A percentile compares a stretch with the other conserved stretches of the same genome.
These are phyloP conservation scores for Yarrowia galli DNA, from an alignment of 1,139 yeast genomes.

Conservation along the genomic window DNA sequence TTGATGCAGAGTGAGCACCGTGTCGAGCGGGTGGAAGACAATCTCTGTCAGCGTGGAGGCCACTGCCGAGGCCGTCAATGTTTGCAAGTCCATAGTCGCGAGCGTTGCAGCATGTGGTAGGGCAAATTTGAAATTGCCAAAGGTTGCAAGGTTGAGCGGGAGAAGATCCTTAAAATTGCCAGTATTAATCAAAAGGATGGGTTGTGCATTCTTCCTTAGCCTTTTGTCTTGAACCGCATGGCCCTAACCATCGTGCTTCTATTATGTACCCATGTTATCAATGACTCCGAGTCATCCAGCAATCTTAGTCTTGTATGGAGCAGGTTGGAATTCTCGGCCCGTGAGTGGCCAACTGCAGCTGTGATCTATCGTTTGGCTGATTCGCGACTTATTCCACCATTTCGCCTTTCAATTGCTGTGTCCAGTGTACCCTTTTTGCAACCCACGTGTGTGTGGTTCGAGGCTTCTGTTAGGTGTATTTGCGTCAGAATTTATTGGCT, in stretches of 20 bases:
- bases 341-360: not conserved
- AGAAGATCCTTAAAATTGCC: conserved; percentile 1
- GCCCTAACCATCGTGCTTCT: conserved; percentile 1
- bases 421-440: not conserved
- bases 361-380: not conserved
- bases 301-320: not conserved
- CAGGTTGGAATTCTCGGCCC: not conserved
- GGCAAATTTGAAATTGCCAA: not conserved
- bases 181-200: conserved; percentile 5
- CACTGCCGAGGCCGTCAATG: conserved; percentile 34
- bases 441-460: conserved; percentile 30
- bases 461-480: conserved; percentile 1
- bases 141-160: conserved; percentile 9
- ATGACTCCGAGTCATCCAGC: conserved; percentile 34
- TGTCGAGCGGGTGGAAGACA: conserved; percentile 38
- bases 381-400: too few relatives aligned
- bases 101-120: conserved; percentile 20
- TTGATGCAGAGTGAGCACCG: conserved; percentile 38
- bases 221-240: conserved; percentile 21
- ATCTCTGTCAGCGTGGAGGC: conserved; percentile 36
- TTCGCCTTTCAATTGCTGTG: too few relatives aligned
- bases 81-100: conserved; percentile 33
- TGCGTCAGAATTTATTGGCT: conserved; percentile 10
- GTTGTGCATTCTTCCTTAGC: conserved; percentile 4
- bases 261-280: conserved; percentile 17